Percentiles rank a stretch among this genome's conserved stretches.
These are phyloP conservation scores for Secale cereale DNA, from an alignment of 176 grass and related monocot species.

Conservation along the genomic window DNA sequence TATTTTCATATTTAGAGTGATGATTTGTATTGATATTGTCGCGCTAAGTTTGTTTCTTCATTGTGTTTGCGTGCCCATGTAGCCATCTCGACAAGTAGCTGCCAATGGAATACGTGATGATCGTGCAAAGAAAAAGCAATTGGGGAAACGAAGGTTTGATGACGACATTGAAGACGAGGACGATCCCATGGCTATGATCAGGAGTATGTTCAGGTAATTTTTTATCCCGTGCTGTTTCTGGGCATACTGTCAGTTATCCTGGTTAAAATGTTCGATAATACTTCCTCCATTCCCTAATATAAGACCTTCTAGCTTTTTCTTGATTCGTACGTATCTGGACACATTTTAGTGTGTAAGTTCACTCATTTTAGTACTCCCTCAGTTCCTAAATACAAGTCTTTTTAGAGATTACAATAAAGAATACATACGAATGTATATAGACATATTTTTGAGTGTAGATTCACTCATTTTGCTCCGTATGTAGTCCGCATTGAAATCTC, in stretches of 20 bases:
- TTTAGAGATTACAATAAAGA: too few relatives aligned
- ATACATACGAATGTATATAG: too few relatives aligned
- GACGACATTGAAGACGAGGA: constrained; percentile 65
- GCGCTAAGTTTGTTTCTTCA: not conserved
- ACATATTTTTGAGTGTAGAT: too few relatives aligned
- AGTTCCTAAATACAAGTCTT: too few relatives aligned
- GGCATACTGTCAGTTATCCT: not conserved
- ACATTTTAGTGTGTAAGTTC: too few relatives aligned
- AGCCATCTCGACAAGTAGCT: constrained; percentile 49
- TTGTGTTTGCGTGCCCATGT: not conserved
- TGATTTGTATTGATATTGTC: not conserved
- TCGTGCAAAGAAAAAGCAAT: constrained; percentile 46
- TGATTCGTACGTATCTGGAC: too few relatives aligned
- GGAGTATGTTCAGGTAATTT: constrained; percentile 68
- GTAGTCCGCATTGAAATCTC: too few relatives aligned
- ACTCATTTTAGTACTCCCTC: too few relatives aligned
- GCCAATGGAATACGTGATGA: constrained; percentile 45
- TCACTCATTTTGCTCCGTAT: too few relatives aligned
- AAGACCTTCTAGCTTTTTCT: too few relatives aligned
- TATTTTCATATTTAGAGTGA: not conserved
- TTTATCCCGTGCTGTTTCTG: constrained; percentile 5
- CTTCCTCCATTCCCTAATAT: too few relatives aligned
- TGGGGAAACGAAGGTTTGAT: constrained; percentile 44
- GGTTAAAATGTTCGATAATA: not conserved
- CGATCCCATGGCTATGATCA: constrained; percentile 60